A percentile compares a stretch with the other conserved stretches of the same genome.
These are phyloP conservation scores for Papiliotrema nemorosa DNA, from an alignment of 1,284 basidiomycete species.

Conservation along the genomic window DNA sequence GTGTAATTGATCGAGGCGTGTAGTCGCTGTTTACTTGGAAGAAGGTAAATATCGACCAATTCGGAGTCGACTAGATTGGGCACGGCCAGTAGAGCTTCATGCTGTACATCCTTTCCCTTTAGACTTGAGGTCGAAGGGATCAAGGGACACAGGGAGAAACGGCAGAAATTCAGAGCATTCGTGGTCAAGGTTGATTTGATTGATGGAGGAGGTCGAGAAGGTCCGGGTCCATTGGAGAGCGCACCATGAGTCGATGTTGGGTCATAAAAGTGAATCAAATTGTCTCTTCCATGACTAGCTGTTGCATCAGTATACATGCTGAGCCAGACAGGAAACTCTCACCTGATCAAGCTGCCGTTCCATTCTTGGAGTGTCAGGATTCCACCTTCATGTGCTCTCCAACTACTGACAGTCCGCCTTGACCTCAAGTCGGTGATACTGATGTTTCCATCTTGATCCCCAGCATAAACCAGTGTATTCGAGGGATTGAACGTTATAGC, in stretches of 20 bases:
- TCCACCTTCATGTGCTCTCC: conserved; percentile 73
- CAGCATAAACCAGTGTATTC: conserved; percentile 75
- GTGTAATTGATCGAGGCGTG: conserved; percentile 61
- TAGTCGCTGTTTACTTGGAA: conserved; percentile 36
- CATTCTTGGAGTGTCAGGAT: conserved; percentile 74
- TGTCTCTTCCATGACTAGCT: conserved; percentile 75
- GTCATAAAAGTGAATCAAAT: conserved; percentile 50
- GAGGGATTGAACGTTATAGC: conserved; percentile 58
- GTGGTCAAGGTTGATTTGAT: conserved; percentile 69
- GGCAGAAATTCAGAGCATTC: conserved; percentile 86
- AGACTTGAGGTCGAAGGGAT: conserved; percentile 1
- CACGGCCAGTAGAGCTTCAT: conserved; percentile 63
- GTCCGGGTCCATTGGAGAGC: conserved; percentile 55
- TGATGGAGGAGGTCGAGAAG: conserved; percentile 55
- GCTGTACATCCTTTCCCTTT: conserved; percentile 20
- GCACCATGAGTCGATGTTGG: conserved; percentile 62
- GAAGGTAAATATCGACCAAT: conserved; percentile 55
- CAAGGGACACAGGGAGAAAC: conserved; percentile 62
- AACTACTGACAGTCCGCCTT: conserved; percentile 65
- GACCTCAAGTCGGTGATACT: conserved; percentile 67
- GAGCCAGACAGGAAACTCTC: conserved; percentile 20
- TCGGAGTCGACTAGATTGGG: conserved; percentile 85
- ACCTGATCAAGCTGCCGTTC: conserved; percentile 67
- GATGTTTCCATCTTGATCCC: conserved; percentile 68
- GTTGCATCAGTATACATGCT: conserved; percentile 11